A percentile compares a stretch with the other conserved stretches of the same genome.
phyloP scores from a whole-genome alignment of 345 rosid species.

The Cardiospermum halicacabum region DNA sequence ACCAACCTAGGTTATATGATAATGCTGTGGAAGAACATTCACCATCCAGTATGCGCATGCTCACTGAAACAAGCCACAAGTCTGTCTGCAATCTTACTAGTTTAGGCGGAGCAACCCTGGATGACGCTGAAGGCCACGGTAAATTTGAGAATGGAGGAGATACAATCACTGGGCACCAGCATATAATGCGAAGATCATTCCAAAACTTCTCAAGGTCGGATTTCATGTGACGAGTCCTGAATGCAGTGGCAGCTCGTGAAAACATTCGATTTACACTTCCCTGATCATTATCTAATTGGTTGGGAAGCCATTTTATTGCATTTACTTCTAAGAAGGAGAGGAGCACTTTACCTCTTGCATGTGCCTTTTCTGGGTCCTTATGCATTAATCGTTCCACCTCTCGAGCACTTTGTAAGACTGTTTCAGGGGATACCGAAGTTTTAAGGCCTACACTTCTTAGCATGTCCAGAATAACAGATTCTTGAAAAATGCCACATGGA shows the following conservation, averaged over 20 bases:
- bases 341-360: slow-evolving; percentile 70
- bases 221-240: slow-evolving; percentile 70
- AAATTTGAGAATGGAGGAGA: slow-evolving; percentile 72
- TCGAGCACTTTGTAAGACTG: slow-evolving; percentile 74
- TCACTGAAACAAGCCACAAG: slow-evolving; percentile 91
- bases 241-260: slow-evolving; percentile 84
- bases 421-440: slow-evolving; percentile 75
- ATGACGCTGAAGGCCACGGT: slow-evolving; percentile 88
- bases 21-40: slow-evolving; percentile 91
- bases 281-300: slow-evolving; percentile 57
- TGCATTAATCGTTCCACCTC: slow-evolving; percentile 66
- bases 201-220: slow-evolving; percentile 80
- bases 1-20: slow-evolving; percentile 88
- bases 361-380: slow-evolving; percentile 66
- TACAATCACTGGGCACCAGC: slow-evolving; percentile 96
- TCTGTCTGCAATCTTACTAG: slow-evolving; percentile 77
- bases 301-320: slow-evolving; percentile 84
- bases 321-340: slow-evolving; percentile 84
- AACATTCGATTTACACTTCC: slow-evolving; percentile 63
- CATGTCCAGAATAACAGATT: slow-evolving; percentile 68
- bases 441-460: slow-evolving; percentile 83
- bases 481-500: slow-evolving; percentile 65
- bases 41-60: slow-evolving; percentile 93
- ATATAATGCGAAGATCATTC: slow-evolving; percentile 77
- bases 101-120: slow-evolving; percentile 92